Base-by-base conservation (phyloP, 306 rosid genomes). In the Cyclanthera cordifolia region DNA sequence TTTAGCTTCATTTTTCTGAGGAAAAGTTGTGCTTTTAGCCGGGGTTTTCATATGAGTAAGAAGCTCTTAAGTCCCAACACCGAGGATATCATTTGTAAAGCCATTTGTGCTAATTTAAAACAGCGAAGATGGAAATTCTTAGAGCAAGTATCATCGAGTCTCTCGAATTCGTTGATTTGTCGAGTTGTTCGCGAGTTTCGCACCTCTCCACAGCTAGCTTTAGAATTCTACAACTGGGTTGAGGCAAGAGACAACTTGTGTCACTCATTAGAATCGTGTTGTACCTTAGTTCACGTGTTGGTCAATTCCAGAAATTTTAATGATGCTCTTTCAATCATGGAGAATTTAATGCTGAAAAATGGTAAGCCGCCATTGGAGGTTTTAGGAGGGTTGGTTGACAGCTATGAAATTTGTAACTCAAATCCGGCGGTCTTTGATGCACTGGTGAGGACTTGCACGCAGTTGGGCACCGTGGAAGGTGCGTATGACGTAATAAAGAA, bases 401-500 rank as follows among this genome's bases (percentile, higher is more conserved):
- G 78, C n/a, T 81, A 69, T 37, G 55, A 77, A 67, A 67, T 54
- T 5, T 76, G 73, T 72, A 67, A 46, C 46, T 74, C 85, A n/a
- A 80, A 80, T 69, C 37, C 56, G 2, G 84, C 81, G 0, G 85
- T 81, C 48, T 85, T 80, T 73, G 87, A 85, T 83, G 74, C 90
- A 23, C 45, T 83, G 80, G 85, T 85, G 51, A 79, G 87, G 79
- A 74, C 84, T 53, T 83, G 87, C 57, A 61, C 82, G 71, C 84
- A 34, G 73, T 71, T 39, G 16, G 84, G 85, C 69, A 74, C 30
- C 9, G 74, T 76, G 15, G 76, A 85, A 50, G 77, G 80, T 77
- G 90, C 85, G 67, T 83, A 76, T 73, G 79, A 63, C 16, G 90
- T 85, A 23, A 80, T 83, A 5, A 67, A 15, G 34, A 75, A 75